Evolutionary conservation across 495 filamentous ascomycete species (phyloP), one percentile per base, ranked within the genome.

Genomic region (Letharia columbiana): DNA sequence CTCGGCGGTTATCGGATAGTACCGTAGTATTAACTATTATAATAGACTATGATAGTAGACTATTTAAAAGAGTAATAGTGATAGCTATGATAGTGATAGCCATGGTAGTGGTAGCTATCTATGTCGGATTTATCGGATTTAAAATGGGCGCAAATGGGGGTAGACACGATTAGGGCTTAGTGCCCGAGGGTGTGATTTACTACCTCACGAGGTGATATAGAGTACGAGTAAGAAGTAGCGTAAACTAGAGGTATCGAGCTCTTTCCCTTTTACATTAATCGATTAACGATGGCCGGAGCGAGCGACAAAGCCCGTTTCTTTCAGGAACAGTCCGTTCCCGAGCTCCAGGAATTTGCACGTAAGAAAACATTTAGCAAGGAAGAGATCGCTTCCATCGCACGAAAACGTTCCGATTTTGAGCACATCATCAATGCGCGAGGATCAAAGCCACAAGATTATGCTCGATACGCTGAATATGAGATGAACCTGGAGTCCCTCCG

Each of bases 221-320:
- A n/a, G n/a, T 52, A 54, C 11, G 11, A 44, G 41, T 15, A 44
- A 28, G 23, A n/a, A n/a, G n/a, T n/a, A n/a, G 23, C 23, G 23
- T 6, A 10, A 42, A 13, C 0, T 9, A 11, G 2, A 13, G 11
- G 40, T 10, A 10, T 47, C 18, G 44, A 58, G 8, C 31, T 39
- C 1, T 39, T 39, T 39, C 37, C 37, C 37, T 4, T 39, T 39
- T 8, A 39, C 4, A 39, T 39, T 8, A 4, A 17, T 56, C 52
- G 5, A 56, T 44, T 68, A 68, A 81, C 52, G 61, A 96, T 96
- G 92, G 85, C 91, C 1, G 84, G 83, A 56, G 85, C 91, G 52
- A 89, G 88, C 67, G 95, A 98, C 73, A 98, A 96, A 77, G 93
- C 92, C 23, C 89, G 93, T 39, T 97, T 92, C 77, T 96, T 88